Base-by-base conservation (phyloP, 441 rosid genomes). In the Bocquillonia castaneifolia region DNA sequence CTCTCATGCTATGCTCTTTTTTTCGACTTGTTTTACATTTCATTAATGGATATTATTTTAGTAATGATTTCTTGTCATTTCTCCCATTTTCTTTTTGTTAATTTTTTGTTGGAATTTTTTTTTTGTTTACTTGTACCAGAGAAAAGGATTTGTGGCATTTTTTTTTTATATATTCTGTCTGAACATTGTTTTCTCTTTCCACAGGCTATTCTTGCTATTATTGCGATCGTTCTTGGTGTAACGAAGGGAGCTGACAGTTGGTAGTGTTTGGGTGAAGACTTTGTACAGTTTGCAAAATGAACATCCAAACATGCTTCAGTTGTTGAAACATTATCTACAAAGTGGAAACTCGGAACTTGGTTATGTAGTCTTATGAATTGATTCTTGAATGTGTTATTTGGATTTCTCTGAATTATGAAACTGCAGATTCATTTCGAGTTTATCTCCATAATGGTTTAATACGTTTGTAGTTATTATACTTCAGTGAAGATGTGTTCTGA, bases 191-290 rank as follows among this genome's bases (percentile, higher is more conserved):
- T 23, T 26, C 26, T 50, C n/a, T 52, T 31, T 31, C 28, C 77
- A 76, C 93, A 93, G 97, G 97, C 97, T n/a, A 39, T 86, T 72
- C 75, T 88, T 59, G 97, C 83, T 3, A 85, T 91, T 0, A 71
- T 93, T 40, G 97, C 84, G 67, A 73, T 89, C 72, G 53, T 91
- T 62, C 66, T 93, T 55, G 95, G 95, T 39, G 91, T 69, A 59
- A 71, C 96, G 6, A 86, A 76, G 77, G 97, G 89, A 65, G 77
- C 82, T 59, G 61, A 75, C 56, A 83, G 74, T 2, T 79, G 90
- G 87, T 78, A 29, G 66, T 37, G 31, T 57, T 57, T 40, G 26
- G 6, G 60, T 17, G 18, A 6, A 44, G 39, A 10, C 15, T 20
- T 10, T 22, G 22, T 47, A n/a, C n/a, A 32, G 63, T 7, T 42